A percentile compares a stretch with the other conserved stretches of the same genome.
phyloP scores from a whole-genome alignment of 345 rosid species.

The Firmiana major region DNA sequence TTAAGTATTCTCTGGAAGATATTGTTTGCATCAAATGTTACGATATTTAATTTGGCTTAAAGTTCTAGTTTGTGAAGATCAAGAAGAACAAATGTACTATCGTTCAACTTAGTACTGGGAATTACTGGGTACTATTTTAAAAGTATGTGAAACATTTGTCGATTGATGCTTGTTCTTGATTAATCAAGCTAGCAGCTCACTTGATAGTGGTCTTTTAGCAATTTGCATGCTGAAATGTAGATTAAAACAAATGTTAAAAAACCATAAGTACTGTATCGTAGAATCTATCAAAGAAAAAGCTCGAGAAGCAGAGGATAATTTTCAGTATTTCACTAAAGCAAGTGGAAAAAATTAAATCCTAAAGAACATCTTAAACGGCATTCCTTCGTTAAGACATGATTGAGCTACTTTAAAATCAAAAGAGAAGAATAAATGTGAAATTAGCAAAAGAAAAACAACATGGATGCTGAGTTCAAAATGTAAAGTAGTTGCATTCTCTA shows the following conservation, averaged over 20 bases:
- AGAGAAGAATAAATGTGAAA: too few species aligned
- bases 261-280: not conserved
- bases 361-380: not conserved
- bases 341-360: too few species aligned
- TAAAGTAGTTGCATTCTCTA: too few species aligned
- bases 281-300: not conserved
- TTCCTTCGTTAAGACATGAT: too few species aligned
- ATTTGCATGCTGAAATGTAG: not conserved
- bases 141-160: not conserved
- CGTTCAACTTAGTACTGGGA: not conserved
- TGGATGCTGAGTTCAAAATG: too few species aligned
- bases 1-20: not conserved
- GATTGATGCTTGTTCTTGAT: slow-evolving; percentile 3
- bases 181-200: not conserved
- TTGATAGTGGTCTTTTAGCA: not conserved
- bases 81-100: not conserved
- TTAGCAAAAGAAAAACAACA: too few species aligned
- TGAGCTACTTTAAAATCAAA: too few species aligned
- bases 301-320: not conserved
- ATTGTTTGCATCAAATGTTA: not conserved
- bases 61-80: not conserved
- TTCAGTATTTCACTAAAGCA: too few species aligned
- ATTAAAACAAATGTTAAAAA: not conserved
- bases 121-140: not conserved
- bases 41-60: not conserved